phyloP scores from a whole-genome alignment of 2,329 filamentous ascomycete species.

The Penicillium nordicum region DNA sequence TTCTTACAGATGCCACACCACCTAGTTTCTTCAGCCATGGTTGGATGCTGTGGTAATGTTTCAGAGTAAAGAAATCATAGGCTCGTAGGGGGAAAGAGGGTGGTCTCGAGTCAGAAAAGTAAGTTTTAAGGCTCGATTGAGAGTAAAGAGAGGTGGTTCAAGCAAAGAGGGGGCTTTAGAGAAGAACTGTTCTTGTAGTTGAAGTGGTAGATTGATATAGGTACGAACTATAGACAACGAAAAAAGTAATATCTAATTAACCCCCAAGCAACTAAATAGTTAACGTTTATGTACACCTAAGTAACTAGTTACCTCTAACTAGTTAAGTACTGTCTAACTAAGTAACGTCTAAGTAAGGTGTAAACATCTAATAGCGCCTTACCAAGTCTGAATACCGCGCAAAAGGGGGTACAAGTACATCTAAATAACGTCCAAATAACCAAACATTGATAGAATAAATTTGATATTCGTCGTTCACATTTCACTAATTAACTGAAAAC shows the following conservation, averaged over 20 bases:
- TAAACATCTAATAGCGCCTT: too few relatives aligned
- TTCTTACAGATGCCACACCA: neutral
- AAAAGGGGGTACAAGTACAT: neutral
- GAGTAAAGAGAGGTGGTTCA: neutral
- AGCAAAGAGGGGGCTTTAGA: neutral
- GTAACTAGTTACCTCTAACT: too few relatives aligned
- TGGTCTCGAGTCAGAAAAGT: neutral
- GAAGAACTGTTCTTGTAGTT: neutral
- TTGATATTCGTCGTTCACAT: slow-evolving; percentile 6
- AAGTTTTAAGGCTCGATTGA: neutral
- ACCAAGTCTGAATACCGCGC: too few relatives aligned
- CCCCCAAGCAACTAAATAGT: neutral
- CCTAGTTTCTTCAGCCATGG: neutral
- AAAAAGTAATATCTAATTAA: too few relatives aligned
- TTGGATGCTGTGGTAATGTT: neutral
- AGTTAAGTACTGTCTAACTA: too few relatives aligned
- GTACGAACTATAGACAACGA: neutral
- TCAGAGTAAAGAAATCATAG: neutral
- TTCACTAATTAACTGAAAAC: slow-evolving; percentile 18
- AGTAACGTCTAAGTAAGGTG: too few relatives aligned
- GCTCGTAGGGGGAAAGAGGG: too few relatives aligned
- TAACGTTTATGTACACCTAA: too few relatives aligned
- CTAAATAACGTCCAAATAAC: neutral
- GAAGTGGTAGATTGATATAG: neutral
- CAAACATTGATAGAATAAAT: neutral